Conservation (phyloP, 2,329 filamentous ascomycete species). For the Epichloe gansuensis region DNA sequence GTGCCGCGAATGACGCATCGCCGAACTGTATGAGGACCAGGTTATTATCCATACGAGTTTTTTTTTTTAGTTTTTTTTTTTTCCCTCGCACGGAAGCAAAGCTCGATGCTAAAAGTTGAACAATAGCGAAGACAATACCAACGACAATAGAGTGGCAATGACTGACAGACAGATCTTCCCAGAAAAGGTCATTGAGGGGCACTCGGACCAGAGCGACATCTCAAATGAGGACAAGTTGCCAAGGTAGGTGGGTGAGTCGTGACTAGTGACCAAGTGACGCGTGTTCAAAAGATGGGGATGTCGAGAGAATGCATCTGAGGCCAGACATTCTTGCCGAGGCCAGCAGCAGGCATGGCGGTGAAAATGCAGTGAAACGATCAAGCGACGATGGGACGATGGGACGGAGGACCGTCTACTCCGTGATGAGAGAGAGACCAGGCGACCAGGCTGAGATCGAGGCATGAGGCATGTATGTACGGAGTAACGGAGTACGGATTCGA, state of each 20-base stretch:
- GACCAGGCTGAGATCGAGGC: no score
- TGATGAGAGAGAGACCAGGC: no score
- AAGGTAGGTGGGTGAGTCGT: no score
- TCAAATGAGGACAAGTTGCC: neutral
- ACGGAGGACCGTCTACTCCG: neutral
- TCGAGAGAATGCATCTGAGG: neutral
- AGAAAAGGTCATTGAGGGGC: neutral
- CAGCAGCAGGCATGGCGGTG: neutral
- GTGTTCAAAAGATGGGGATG: neutral
- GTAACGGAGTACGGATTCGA: no score
- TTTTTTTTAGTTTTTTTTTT: no score
- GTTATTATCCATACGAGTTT: neutral
- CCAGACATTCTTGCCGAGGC: neutral
- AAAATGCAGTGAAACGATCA: neutral
- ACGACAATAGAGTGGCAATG: slow-evolving; percentile 1
- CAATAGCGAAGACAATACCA: slow-evolving; percentile 6
- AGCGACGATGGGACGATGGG: neutral
- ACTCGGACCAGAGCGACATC: neutral
- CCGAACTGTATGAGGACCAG: neutral
- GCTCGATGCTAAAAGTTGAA: neutral
- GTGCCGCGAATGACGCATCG: no score
- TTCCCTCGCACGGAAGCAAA: neutral
- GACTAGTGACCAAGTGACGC: no score
- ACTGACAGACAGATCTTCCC: neutral
- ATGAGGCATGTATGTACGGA: no score